A percentile compares a stretch with the other conserved stretches of the same genome.
Evolutionary conservation across 305 asterid species (phyloP).

Genomic region (Withania somnifera): DNA sequence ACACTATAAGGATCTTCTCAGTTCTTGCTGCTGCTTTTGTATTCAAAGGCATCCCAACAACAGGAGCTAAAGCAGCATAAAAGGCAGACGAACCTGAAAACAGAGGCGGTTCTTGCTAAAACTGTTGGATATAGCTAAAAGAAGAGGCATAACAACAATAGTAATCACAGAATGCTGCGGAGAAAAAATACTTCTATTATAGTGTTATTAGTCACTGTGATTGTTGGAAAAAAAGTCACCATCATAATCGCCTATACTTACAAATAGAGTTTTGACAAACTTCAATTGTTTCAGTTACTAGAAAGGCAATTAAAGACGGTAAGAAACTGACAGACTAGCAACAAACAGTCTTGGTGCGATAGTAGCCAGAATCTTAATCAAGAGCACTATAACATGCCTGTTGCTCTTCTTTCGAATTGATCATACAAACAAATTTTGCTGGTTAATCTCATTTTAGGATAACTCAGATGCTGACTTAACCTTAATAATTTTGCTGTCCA

Average conservation of each 20-base stretch:
- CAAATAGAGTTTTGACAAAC: neutral
- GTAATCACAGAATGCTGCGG: neutral
- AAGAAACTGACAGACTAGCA: neutral
- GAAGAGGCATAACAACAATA: neutral
- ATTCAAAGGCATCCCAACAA: constrained; percentile 47
- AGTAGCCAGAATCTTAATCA: neutral
- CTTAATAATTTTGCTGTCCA: neutral
- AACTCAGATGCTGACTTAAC: neutral
- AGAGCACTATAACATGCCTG: neutral
- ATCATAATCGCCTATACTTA: neutral
- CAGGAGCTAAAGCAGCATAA: constrained; percentile 43
- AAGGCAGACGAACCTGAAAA: constrained; percentile 39
- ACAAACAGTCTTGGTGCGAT: neutral
- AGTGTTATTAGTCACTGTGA: neutral
- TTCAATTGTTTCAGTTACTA: neutral
- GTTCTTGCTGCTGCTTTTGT: constrained; percentile 53
- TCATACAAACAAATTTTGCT: neutral
- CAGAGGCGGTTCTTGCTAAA: neutral
- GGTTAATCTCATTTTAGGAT: neutral
- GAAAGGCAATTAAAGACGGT: neutral
- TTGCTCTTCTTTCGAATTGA: neutral
- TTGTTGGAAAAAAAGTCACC: neutral
- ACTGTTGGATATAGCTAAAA: neutral
- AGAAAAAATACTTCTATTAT: neutral
- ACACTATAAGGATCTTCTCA: constrained; percentile 46